phyloP scores from a whole-genome alignment of 768 basidiomycete genomes.

The Phylloporus scabripes region DNA sequence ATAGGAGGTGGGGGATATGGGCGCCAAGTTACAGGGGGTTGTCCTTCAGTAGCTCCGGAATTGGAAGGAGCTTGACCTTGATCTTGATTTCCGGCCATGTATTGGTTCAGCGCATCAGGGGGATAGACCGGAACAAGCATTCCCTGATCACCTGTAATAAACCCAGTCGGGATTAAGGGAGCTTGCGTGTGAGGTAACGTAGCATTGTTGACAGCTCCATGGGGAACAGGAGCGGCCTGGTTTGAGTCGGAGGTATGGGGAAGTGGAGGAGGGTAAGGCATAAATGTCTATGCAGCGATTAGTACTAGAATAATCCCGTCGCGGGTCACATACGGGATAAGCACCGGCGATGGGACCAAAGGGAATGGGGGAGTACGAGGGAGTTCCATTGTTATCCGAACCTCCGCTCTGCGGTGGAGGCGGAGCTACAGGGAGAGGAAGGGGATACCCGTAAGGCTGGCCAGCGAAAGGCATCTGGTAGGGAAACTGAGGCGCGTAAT shows the following conservation, averaged over 20 bases:
- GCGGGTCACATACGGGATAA: constrained; percentile 41
- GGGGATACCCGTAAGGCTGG: constrained; percentile 40
- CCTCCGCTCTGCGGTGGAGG: constrained; percentile 31
- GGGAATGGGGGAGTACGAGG: constrained; percentile 25
- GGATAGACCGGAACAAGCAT: constrained; percentile 67
- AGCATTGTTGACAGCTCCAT: constrained; percentile 13
- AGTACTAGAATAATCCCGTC: constrained; percentile 2
- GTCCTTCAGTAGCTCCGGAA: constrained; percentile 24
- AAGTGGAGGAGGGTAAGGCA: constrained; percentile 43
- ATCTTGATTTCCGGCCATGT: constrained; percentile 47
- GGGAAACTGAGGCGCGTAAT: constrained; percentile 45
- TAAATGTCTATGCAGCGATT: constrained; percentile 36
- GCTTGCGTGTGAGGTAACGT: constrained; percentile 35
- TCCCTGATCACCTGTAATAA: constrained; percentile 68
- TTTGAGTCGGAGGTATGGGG: constrained; percentile 29
- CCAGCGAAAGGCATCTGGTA: constrained; percentile 49
- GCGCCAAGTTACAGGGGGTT: constrained; percentile 30
- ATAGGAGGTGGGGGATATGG: constrained; percentile 31
- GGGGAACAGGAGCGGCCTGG: constrained; percentile 9
- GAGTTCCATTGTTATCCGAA: constrained; percentile 35
- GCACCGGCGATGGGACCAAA: constrained; percentile 33
- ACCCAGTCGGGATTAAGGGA: constrained; percentile 60
- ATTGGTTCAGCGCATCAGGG: constrained; percentile 64
- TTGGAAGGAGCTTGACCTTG: constrained; percentile 14
- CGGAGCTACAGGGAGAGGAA: constrained; percentile 22